A percentile compares a stretch with the other conserved stretches of the same genome.
Conservation (phyloP, 2,329 filamentous ascomycete species). For the Ophiobolus disseminans region DNA sequence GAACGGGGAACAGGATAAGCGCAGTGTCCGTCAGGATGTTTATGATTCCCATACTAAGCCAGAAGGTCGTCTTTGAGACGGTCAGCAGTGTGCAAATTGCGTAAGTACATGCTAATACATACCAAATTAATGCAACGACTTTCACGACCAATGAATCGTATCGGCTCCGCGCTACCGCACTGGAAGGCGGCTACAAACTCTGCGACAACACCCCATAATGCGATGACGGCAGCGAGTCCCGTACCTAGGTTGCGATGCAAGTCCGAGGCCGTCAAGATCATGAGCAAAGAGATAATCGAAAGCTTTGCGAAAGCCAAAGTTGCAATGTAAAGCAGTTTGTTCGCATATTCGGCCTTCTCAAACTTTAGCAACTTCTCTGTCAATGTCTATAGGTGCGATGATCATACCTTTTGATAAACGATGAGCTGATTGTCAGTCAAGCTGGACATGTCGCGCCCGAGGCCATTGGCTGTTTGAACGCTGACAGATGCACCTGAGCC, state of each 20-base stretch:
- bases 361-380: no score
- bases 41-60: slow-evolving; percentile 37
- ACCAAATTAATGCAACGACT: slow-evolving; percentile 35
- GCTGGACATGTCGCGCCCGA: slow-evolving; percentile 33
- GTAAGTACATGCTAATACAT: slow-evolving; percentile 7
- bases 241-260: slow-evolving; percentile 39
- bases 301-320: slow-evolving; percentile 45
- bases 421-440: slow-evolving; percentile 28
- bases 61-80: slow-evolving; percentile 34
- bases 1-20: slow-evolving; percentile 42
- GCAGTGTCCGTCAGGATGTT: slow-evolving; percentile 46
- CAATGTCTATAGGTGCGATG: no score
- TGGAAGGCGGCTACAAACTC: slow-evolving; percentile 41
- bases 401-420: slow-evolving; percentile 44
- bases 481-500: slow-evolving; percentile 42
- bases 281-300: slow-evolving; percentile 45
- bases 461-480: slow-evolving; percentile 39
- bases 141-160: slow-evolving; percentile 25
- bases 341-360: slow-evolving; percentile 43
- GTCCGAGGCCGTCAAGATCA: slow-evolving; percentile 41
- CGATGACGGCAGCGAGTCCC: slow-evolving; percentile 32
- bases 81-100: slow-evolving; percentile 6
- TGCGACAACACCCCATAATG: slow-evolving; percentile 40
- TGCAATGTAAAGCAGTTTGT: slow-evolving; percentile 43
- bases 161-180: slow-evolving; percentile 38